Evolutionary conservation across 257 asterid genomes (phyloP), one percentile per base, ranked within the genome.

Genomic region (Cinchona pubescens): DNA sequence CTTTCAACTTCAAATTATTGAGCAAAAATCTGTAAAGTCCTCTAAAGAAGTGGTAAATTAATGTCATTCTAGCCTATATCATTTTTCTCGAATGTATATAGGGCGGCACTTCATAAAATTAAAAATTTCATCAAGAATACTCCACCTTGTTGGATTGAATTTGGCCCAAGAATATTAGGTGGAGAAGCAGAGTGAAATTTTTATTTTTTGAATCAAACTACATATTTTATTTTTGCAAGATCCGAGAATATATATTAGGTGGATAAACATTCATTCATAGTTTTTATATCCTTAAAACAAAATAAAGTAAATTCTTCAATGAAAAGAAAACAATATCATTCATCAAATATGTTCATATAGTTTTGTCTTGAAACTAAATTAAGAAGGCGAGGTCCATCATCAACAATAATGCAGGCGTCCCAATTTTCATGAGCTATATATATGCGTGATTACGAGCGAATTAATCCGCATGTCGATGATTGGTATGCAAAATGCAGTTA

Each of bases 391-490:
- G 37, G 76, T 29, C 30, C 64, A 46, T 73, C 55, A 49, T 18
- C n/a, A 45, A 74, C 43, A 29, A 73, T 59, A 32, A 16, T 43
- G 46, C 30, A 42, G 37, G 37, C 5, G 73, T 45, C 51, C 71
- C 51, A 66, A 11, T 21, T 46, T 21, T 32, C 6, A 6, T 4
- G 60, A 7, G 40, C 61, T 27, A 66, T 15, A 5, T 60, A 48
- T 19, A 13, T 71, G 51, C 23, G 53, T 71, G 67, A 80, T 80
- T 79, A 42, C 32, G 29, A 69, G 70, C 37, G 74, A 62, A 43
- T 69, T n/a, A n/a, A n/a, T n/a, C n/a, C n/a, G n/a, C n/a, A 42
- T 5, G 0, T 30, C 63, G 68, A 75, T 69, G 69, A 69, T 75
- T 63, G 69, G 21, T 48, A 49, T 16, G 35, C 29, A 32, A 73